Conservation (phyloP, 139 green algal genomes). For the Tetradesmus lagerheimii region DNA sequence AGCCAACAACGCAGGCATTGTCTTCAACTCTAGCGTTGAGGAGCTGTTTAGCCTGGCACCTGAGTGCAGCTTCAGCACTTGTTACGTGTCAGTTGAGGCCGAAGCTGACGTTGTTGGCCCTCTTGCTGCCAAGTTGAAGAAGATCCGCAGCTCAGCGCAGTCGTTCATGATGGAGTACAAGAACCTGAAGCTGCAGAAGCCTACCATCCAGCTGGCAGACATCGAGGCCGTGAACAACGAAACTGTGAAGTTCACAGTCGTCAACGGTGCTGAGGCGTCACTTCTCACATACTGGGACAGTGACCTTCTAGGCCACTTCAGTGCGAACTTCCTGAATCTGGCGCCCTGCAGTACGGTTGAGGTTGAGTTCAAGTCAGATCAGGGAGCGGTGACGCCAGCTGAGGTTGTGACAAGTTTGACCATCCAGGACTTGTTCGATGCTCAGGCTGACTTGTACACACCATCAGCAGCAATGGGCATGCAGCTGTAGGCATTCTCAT, state of each 20-base stretch:
- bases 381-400: not conserved
- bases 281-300: slow-evolving; percentile 29
- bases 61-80: slow-evolving; percentile 14
- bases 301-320: slow-evolving; percentile 41
- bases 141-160: not conserved
- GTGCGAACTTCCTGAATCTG: slow-evolving; percentile 46
- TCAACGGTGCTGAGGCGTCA: not conserved
- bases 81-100: slow-evolving; percentile 30
- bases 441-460: slow-evolving; percentile 39
- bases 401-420: slow-evolving; percentile 3
- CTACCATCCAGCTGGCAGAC: not conserved
- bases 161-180: slow-evolving; percentile 46
- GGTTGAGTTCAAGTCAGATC: slow-evolving; percentile 35
- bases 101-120: not conserved
- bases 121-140: not conserved
- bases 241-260: slow-evolving; percentile 28
- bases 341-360: slow-evolving; percentile 25
- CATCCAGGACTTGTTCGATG: slow-evolving; percentile 43
- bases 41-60: slow-evolving; percentile 5
- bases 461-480: slow-evolving; percentile 13
- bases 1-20: slow-evolving; percentile 32
- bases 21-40: slow-evolving; percentile 15
- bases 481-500: not conserved
- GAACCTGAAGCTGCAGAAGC: slow-evolving; percentile 10
- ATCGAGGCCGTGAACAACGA: slow-evolving; percentile 1